Conservation (phyloP, 75 land plant species). For the Picea glauca region DNA sequence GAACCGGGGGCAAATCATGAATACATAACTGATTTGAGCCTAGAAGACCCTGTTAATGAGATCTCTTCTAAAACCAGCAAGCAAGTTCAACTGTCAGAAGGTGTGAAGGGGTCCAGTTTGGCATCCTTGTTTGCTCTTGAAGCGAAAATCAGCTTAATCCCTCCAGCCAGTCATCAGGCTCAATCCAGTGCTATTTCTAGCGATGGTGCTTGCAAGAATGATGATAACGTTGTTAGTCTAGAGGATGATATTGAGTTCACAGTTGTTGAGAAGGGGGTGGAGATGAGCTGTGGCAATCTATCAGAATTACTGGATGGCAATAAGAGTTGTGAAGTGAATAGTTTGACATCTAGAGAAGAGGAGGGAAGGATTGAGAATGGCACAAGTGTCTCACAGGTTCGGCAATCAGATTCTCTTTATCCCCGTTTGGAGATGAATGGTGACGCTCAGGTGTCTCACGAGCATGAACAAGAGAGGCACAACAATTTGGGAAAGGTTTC, state of each 20-base stretch:
- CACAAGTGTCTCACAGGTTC: not conserved
- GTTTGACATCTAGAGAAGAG: not conserved
- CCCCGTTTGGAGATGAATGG: not conserved
- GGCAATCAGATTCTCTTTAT: not conserved
- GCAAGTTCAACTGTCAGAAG: too few relatives aligned
- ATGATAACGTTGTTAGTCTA: too few relatives aligned
- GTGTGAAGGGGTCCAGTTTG: too few relatives aligned
- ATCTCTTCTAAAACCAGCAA: not conserved
- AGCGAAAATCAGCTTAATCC: too few relatives aligned
- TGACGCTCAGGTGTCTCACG: not conserved
- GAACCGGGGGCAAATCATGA: not conserved
- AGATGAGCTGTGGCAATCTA: too few relatives aligned
- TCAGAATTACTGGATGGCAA: too few relatives aligned
- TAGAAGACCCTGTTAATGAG: not conserved
- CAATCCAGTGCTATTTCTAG: too few relatives aligned
- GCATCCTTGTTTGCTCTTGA: too few relatives aligned
- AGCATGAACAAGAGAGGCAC: not conserved
- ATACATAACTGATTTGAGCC: not conserved
- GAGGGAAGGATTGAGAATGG: not conserved
- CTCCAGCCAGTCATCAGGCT: too few relatives aligned
- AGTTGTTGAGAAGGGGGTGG: too few relatives aligned
- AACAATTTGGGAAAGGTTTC: slow-evolving; percentile 2
- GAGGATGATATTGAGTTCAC: too few relatives aligned
- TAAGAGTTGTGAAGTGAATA: not conserved
- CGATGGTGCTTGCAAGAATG: too few relatives aligned